These are phyloP conservation scores for Suhomyces pyralidae DNA, from an alignment of 805 yeast species.

Conservation along the genomic window DNA sequence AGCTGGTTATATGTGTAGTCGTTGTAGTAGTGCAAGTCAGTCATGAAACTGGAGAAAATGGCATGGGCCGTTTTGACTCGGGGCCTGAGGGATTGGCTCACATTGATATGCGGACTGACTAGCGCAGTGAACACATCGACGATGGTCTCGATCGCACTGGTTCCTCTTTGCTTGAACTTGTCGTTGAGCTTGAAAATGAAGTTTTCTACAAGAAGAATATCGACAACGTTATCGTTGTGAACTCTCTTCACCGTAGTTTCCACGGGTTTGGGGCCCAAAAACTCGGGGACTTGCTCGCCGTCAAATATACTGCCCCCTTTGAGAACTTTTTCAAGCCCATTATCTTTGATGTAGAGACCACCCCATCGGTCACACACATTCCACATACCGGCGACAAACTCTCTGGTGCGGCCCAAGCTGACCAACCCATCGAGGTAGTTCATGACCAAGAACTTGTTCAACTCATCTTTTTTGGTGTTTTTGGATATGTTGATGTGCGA, in stretches of 20 bases:
- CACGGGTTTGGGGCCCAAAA: background rate
- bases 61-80: constrained; percentile 29
- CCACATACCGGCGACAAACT: constrained; percentile 32
- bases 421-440: constrained; percentile 29
- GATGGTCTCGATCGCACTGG: constrained; percentile 20
- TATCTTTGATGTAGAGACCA: constrained; percentile 19
- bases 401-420: constrained; percentile 28
- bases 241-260: background rate
- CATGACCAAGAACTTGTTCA: constrained; percentile 33
- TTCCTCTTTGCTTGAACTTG: constrained; percentile 13
- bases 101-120: constrained; percentile 15
- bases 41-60: constrained; percentile 26
- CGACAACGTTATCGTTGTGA: constrained; percentile 15
- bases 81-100: constrained; percentile 16
- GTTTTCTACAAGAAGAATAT: constrained; percentile 30
- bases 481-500: constrained; percentile 3
- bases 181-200: constrained; percentile 33
- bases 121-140: constrained; percentile 27
- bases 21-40: constrained; percentile 26
- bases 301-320: background rate
- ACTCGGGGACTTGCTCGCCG: background rate
- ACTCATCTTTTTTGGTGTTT: constrained; percentile 10
- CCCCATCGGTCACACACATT: constrained; percentile 33
- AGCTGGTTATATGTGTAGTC: constrained; percentile 24
- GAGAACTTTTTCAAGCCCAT: background rate